Evolutionary conservation across 805 yeast genomes (phyloP).

Genomic region (Pichia nakasei): DNA sequence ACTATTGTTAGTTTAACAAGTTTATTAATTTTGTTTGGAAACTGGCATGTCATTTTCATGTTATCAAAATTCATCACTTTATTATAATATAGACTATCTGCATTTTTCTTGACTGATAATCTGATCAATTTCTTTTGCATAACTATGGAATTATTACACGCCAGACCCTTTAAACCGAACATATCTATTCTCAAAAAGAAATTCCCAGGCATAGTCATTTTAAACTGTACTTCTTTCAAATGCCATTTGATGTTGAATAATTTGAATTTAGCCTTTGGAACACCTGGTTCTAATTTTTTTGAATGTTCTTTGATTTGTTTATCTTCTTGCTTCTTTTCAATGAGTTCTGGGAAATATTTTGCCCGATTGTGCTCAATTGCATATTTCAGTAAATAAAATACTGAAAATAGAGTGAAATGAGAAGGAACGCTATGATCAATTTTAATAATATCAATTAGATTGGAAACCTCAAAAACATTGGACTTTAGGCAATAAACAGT

Average conservation of each 20-base stretch:
- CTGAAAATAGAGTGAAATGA: conserved; percentile 38
- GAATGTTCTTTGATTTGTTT: background rate
- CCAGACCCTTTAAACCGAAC: conserved; percentile 18
- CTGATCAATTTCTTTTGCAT: conserved; percentile 7
- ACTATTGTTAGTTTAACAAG: conserved; percentile 11
- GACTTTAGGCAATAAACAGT: conserved; percentile 7
- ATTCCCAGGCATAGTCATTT: conserved; percentile 36
- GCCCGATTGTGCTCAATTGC: conserved; percentile 17
- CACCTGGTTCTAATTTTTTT: background rate
- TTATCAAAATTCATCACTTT: conserved; percentile 9
- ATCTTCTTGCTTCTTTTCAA: background rate
- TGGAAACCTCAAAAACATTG: conserved; percentile 4
- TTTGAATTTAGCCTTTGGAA: background rate
- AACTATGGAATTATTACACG: conserved; percentile 5
- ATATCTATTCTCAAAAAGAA: conserved; percentile 41
- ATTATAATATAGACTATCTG: background rate
- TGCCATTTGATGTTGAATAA: conserved; percentile 5
- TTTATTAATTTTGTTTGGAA: conserved; percentile 1
- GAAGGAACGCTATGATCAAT: conserved; percentile 30
- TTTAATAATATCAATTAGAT: conserved; percentile 1
- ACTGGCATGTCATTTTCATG: conserved; percentile 7
- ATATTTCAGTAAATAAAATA: conserved; percentile 36
- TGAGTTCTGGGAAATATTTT: background rate
- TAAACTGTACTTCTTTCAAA: conserved; percentile 14
- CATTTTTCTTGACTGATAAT: conserved; percentile 8